phyloP scores from a whole-genome alignment of 208 protist genomes.

The Ichthyophonus hoferi region DNA sequence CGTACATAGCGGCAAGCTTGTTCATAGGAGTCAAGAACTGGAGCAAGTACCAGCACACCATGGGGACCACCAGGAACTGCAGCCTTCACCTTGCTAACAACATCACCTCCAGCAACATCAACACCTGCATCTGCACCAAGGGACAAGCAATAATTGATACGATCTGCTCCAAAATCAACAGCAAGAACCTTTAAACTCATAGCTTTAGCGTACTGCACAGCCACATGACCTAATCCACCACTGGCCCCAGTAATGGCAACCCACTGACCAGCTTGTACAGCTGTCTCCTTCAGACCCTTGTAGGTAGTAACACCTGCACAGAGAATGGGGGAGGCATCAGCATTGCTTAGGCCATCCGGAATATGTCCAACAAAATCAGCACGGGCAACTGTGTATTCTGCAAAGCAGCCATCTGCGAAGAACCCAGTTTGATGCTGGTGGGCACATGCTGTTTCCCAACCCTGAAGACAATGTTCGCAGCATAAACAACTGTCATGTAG shows the following conservation, averaged over 20 bases:
- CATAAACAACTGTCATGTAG: background rate
- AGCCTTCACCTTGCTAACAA: too few relatives aligned
- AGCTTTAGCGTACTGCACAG: background rate
- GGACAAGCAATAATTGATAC: background rate
- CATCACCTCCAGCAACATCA: too few relatives aligned
- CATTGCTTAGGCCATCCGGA: background rate
- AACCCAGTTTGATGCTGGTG: background rate
- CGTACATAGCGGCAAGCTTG: background rate
- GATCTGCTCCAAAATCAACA: background rate
- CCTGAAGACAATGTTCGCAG: background rate
- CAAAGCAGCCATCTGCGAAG: background rate
- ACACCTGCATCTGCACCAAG: background rate
- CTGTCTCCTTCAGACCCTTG: background rate
- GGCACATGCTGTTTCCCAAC: background rate
- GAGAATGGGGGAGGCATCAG: slow-evolving; percentile 18
- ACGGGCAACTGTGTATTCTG: background rate
- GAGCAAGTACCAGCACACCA: background rate
- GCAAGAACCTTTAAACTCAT: background rate
- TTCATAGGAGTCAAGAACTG: background rate
- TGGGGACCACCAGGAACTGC: too few relatives aligned
- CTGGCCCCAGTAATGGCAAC: background rate
- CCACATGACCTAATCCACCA: slow-evolving; percentile 12
- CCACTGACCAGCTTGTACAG: background rate
- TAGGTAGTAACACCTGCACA: slow-evolving; percentile 55
- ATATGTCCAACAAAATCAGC: background rate